Conservation (phyloP, 371 early-diverging fungal species). For the Blakeslea trispora region DNA sequence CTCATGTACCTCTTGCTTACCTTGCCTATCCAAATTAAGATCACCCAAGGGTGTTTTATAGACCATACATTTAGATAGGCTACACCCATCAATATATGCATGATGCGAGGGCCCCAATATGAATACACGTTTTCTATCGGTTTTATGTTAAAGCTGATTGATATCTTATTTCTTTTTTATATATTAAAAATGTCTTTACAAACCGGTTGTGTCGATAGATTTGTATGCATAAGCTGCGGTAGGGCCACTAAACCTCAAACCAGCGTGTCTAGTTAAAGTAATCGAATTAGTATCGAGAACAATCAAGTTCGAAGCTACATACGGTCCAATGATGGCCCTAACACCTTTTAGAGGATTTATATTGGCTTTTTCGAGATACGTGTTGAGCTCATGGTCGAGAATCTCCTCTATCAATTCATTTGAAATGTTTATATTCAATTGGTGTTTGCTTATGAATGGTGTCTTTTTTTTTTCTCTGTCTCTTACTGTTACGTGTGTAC, state of each 20-base stretch:
- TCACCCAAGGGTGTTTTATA: slow-evolving; percentile 91
- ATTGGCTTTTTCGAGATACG: slow-evolving; percentile 55
- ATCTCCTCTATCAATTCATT: slow-evolving; percentile 20
- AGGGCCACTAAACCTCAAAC: slow-evolving; percentile 86
- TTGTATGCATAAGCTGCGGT: slow-evolving; percentile 89
- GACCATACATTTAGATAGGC: slow-evolving; percentile 65
- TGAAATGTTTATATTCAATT: too few relatives aligned
- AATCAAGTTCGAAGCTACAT: slow-evolving; percentile 31
- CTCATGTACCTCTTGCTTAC: slow-evolving; percentile 31
- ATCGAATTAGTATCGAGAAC: too few relatives aligned
- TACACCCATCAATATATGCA: slow-evolving; percentile 78
- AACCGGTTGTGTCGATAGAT: slow-evolving; percentile 57
- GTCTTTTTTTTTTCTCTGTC: slow-evolving; percentile 7
- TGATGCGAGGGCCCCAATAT: slow-evolving; percentile 95
- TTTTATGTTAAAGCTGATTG: too few relatives aligned
- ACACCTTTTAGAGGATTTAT: slow-evolving; percentile 47
- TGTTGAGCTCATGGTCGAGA: slow-evolving; percentile 49
- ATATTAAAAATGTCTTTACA: slow-evolving; percentile 46
- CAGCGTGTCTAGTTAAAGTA: slow-evolving; percentile 82
- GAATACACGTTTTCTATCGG: slow-evolving; percentile 77
- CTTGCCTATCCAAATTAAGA: slow-evolving; percentile 65
- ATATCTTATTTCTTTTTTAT: not conserved
- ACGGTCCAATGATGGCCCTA: slow-evolving; percentile 87
- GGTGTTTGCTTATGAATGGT: not conserved
- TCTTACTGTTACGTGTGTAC: slow-evolving; percentile 64